Base-by-base conservation (phyloP, 768 basidiomycete species). In the Udeniomyces megalosporus region DNA sequence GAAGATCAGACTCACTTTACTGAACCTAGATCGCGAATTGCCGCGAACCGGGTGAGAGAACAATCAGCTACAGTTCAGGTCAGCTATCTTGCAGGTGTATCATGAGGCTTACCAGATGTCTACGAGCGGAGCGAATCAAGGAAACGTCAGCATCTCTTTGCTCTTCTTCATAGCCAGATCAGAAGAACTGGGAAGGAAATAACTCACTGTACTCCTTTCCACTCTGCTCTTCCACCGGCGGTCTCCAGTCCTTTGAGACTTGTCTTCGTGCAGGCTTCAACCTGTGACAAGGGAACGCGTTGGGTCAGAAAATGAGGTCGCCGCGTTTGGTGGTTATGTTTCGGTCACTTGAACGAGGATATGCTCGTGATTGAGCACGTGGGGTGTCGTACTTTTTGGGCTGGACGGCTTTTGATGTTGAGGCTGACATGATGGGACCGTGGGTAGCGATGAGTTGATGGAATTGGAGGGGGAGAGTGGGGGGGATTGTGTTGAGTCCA, bases 161-260 rank as follows among this genome's bases (percentile, higher is more conserved):
- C 2, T 68, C 64, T 3, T 55, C 67, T 45, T 67, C 65, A 29
- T 65, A 64, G 48, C 34, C 60, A 63, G 29, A 67, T 46, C 60
- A 65, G 8, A 60, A 66, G n/a, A 54, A 58, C 34, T 44, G 47
- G 42, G 29, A 48, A 62, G 28, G 50, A 26, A 15, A 31, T n/a
- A 35, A 81, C 85, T 69, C 68, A 92, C 91, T 96, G 76, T 93
- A 95, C 72, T 95, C 91, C 73, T 93, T 93, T 53, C 91, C 91
- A 0, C 89, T 88, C 74, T 96, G 91, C 10, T 84, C 81, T 0
- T 85, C 82, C 71, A 91, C 89, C 75, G 88, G 89, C 67, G 87
- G 87, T 20, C 93, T 86, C 68, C 93, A 85, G 42, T 89, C 91
- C 1, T 86, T 76, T 68, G 86, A 85, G 14, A 96, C 90, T 70